Base-by-base conservation (phyloP, 208 protist species). In the Trypanosoma rangeli region DNA sequence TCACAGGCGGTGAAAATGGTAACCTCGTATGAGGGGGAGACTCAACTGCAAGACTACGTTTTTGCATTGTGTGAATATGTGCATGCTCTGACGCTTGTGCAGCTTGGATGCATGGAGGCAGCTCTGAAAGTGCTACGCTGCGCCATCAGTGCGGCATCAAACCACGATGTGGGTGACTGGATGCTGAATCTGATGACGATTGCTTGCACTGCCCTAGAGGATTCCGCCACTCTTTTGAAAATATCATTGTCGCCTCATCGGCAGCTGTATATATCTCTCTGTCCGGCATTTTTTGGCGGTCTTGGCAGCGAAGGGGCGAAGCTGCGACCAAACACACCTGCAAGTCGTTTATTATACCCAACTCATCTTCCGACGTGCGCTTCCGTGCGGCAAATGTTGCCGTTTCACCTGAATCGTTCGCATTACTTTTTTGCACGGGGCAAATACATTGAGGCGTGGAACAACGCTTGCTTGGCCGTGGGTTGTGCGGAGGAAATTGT, bases 261-360 rank as follows among this genome's bases (percentile, higher is more conserved):
- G 20, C 70, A 88, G 4, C 59, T 87, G 15, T 89, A 94, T 65
- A 39, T 94, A 20, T 78, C 86, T 0, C 55, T 94, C 26, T 73
- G 72, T 39, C 89, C 84, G 0, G 80, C 74, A 8, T 94, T 94
- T 64, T 90, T 89, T 78, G 89, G 89, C 42, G 86, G 84, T 9
- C 70, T 94, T 24, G n/a, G 55, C 20, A 48, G 18, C 10, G 44
- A 63, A 8, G 42, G 42, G 2, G 28, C 54, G 12, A 66, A 64
- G 18, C 10, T 70, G 31, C 53, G 46, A 4, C 26, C 50, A 28
- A 59, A 69, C 7, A 64, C 71, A 22, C 76, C 69, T 35, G 66
- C 62, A 29, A 61, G 63, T 28, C 61, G 73, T 26, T 64, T 88
- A 15, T 62, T 94, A 9, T 90, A 90, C 50, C 83, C 83, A 20